Evolutionary conservation across 306 rosid species (phyloP), one percentile per base, ranked within the genome.

Genomic region (Hippophae tibetana): DNA sequence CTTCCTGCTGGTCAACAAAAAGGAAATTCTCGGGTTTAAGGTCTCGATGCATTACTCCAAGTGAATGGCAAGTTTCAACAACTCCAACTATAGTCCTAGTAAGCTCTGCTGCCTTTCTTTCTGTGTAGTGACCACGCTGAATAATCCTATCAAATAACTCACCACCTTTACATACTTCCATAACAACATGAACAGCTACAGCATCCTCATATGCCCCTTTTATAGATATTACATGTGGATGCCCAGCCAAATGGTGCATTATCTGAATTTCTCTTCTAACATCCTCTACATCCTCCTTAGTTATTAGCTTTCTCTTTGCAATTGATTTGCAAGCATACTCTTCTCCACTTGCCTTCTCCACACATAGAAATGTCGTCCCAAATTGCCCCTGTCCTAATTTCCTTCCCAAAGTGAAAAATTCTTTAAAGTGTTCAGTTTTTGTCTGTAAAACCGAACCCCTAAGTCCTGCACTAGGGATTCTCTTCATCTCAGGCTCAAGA

Each of bases 261-360:
- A 93, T 93, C 86, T 93, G 97, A 89, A 93, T 89, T 63, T 93
- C 99, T 76, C 99, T 80, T 70, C 99, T 82, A 77, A 93, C 99
- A 66, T 93, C 97, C 75, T 88, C 99, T 31, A 93, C 97, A 79
- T 93, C 99, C 2, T 93, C 97, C 11, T 80, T 85, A 0, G 80
- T 78, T 25, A 93, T 58, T 45, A 93, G 66, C 77, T 93, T 93
- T 81, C 99, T 86, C 80, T 93, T 93, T 1, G 99, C 99, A 71
- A 93, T 88, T 12, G 90, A 86, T 69, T 93, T 93, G 74, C 99
- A 93, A 0, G 97, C 99, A 70, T 69, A 88, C 72, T 93, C 84
- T 13, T 58, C 64, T 8, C 99, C 97, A 0, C 95, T 82, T 3
- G 79, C 81, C 79, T 84, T 88, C 81, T 93, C 97, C 60, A 86